Conservation (phyloP, 768 basidiomycete genomes). For the Sporobolomyces pararoseus region DNA sequence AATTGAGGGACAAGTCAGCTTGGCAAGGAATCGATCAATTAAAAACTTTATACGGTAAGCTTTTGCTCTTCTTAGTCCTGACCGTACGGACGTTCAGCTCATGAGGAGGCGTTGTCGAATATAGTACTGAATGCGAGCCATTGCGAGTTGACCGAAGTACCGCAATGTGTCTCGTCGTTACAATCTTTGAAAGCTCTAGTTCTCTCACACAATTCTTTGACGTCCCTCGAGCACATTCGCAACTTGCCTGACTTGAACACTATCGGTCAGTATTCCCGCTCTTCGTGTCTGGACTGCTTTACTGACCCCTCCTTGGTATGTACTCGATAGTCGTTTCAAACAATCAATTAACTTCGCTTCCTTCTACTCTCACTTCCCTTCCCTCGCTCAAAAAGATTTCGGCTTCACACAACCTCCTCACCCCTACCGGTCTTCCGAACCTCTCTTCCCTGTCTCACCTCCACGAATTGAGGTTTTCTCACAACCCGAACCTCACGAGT, state of each 20-base stretch:
- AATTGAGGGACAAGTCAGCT: slow-evolving; percentile 11
- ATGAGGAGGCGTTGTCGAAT: neutral
- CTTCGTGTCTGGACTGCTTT: too few species aligned
- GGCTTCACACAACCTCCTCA: slow-evolving; percentile 42
- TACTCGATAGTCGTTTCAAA: slow-evolving; percentile 37
- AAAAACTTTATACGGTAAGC: slow-evolving; percentile 27
- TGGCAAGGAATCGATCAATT: slow-evolving; percentile 36
- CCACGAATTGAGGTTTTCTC: slow-evolving; percentile 39
- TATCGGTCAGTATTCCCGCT: slow-evolving; percentile 8
- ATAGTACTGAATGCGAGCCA: slow-evolving; percentile 40
- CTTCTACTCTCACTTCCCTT: slow-evolving; percentile 31
- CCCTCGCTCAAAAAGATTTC: slow-evolving; percentile 43
- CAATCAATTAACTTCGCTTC: slow-evolving; percentile 38
- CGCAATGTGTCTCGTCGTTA: slow-evolving; percentile 21
- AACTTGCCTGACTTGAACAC: slow-evolving; percentile 37
- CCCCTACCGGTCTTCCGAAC: slow-evolving; percentile 33
- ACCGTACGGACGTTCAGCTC: neutral
- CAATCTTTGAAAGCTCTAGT: slow-evolving; percentile 40
- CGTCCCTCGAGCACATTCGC: slow-evolving; percentile 27
- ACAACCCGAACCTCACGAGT: slow-evolving; percentile 32
- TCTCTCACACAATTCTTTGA: slow-evolving; percentile 39
- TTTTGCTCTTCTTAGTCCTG: neutral
- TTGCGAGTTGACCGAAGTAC: slow-evolving; percentile 28
- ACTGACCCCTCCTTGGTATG: neutral
- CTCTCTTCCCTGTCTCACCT: slow-evolving; percentile 36